Base-by-base conservation (phyloP, 164 flowering plant species). In the Buxus sempervirens region DNA sequence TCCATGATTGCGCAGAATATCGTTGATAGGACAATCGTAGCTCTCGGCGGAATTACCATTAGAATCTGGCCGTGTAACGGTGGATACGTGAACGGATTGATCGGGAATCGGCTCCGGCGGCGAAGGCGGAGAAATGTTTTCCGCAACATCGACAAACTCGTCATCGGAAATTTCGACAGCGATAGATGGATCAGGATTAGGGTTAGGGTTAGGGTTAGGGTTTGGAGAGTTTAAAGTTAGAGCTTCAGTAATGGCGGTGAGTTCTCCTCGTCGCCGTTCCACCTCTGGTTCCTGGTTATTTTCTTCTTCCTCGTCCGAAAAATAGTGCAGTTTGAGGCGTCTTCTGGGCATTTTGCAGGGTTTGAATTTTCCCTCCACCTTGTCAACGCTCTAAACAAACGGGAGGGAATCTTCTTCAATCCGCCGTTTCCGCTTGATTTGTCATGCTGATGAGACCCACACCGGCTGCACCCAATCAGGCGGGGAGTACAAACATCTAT, bases 271-370 rank as follows among this genome's bases (percentile, higher is more conserved):
- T 32, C 26, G 58, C 25, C 66, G 51, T 59, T 49, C 70, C 19
- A n/a, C 38, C 15, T 26, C 53, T 9, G 57, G 69, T 45, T 27
- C 59, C 15, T 62, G 65, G 57, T 66, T 56, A 54, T 66, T 49
- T 21, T 70, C 78, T 16, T 82, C 83, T 23, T 81, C 88, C 63
- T 85, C 90, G 68, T 83, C 86, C 58, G 85, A 82, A 18, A 82
- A 87, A 62, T 21, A 63, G 70, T 24, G 67, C 20, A 86, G 63
- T 55, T 77, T 70, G 21, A 85, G 83, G 60, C 87, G 85, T 54
- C 93, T 71, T 68, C 88, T 75, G 20, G 58, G 66, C 86, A 77
- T 86, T 53, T 56, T 54, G 32, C 5, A 26, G 27, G 2, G 27
- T 21, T 28, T 22, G 27, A 9, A 21, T 58, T 54, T 60, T 59